Percentiles rank a stretch among this genome's conserved stretches.
These are phyloP conservation scores for Saccharomycopsis sp. DNA, from an alignment of 805 yeast species.

Conservation along the genomic window DNA sequence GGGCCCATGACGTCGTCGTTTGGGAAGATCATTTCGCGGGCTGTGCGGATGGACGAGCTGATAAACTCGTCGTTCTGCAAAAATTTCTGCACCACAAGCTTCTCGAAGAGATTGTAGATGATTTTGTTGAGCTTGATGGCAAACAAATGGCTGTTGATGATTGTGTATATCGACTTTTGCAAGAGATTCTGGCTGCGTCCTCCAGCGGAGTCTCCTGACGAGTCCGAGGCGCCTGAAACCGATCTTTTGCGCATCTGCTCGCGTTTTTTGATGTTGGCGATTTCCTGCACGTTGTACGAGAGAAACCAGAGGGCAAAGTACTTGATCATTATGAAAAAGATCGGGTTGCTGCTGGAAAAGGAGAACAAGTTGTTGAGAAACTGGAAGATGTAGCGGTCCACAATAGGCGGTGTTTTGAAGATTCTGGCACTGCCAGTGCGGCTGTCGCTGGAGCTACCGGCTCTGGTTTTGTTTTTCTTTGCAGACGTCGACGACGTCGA, in stretches of 20 bases:
- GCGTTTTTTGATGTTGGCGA: constrained; percentile 5
- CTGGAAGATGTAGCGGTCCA: constrained; percentile 22
- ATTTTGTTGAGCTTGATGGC: constrained; percentile 21
- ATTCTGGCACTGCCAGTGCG: neutral
- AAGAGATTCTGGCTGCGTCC: neutral
- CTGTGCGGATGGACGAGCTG: constrained; percentile 24
- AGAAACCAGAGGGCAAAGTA: constrained; percentile 22
- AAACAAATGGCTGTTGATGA: constrained; percentile 18
- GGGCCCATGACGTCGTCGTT: constrained; percentile 45
- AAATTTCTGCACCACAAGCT: constrained; percentile 20
- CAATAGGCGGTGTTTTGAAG: constrained; percentile 6
- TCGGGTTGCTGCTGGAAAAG: constrained; percentile 28
- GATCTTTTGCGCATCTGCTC: neutral
- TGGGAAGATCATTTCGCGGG: constrained; percentile 40
- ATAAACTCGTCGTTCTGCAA: constrained; percentile 21
- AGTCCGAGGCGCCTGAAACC: neutral
- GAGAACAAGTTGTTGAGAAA: constrained; percentile 25
- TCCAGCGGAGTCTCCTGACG: neutral
- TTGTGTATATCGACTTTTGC: constrained; percentile 10
- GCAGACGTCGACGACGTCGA: constrained; percentile 12
- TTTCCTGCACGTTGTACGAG: constrained; percentile 17
- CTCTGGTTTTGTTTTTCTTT: neutral
- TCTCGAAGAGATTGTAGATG: constrained; percentile 23
- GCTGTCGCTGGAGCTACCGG: neutral
- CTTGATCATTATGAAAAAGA: constrained; percentile 27